These are phyloP conservation scores for Malus fusca DNA, from an alignment of 306 rosid genomes.

Conservation along the genomic window DNA sequence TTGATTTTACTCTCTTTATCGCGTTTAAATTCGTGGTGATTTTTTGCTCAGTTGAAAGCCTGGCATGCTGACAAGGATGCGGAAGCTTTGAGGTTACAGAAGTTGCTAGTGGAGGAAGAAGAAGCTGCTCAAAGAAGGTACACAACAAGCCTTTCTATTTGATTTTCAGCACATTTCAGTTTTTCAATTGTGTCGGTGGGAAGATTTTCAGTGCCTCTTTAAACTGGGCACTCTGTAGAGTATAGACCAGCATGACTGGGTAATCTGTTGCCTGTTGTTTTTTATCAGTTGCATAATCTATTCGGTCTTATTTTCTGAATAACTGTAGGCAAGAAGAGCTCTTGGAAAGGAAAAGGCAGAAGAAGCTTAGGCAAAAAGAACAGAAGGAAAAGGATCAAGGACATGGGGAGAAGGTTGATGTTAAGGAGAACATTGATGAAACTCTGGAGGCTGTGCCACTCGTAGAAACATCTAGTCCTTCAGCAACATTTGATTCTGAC, in stretches of 20 bases:
- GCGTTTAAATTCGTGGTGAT: slow-evolving; percentile 13
- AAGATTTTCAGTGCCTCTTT: background rate
- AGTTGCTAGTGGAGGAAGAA: slow-evolving; percentile 81
- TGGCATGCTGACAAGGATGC: slow-evolving; percentile 84
- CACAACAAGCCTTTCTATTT: background rate
- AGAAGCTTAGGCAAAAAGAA: slow-evolving; percentile 74
- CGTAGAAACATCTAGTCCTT: slow-evolving; percentile 35
- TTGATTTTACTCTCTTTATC: background rate
- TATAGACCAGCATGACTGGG: background rate
- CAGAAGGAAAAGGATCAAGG: slow-evolving; percentile 52
- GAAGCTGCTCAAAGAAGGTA: slow-evolving; percentile 88
- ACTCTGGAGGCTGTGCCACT: slow-evolving; percentile 23
- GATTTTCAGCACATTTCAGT: background rate
- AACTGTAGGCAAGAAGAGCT: slow-evolving; percentile 58
- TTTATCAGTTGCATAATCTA: background rate
- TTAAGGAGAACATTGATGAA: slow-evolving; percentile 23
- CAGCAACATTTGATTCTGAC: slow-evolving; percentile 27
- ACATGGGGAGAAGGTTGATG: slow-evolving; percentile 33
- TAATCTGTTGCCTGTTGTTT: background rate
- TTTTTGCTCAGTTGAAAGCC: slow-evolving; percentile 49
- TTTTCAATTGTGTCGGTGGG: background rate
- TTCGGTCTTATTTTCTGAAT: slow-evolving; percentile 7
- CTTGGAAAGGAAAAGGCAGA: slow-evolving; percentile 67
- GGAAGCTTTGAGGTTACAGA: slow-evolving; percentile 75
- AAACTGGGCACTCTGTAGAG: background rate